These are phyloP conservation scores for Backusella morwellensis DNA, from an alignment of 192 early-diverging fungal genomes.

Conservation along the genomic window DNA sequence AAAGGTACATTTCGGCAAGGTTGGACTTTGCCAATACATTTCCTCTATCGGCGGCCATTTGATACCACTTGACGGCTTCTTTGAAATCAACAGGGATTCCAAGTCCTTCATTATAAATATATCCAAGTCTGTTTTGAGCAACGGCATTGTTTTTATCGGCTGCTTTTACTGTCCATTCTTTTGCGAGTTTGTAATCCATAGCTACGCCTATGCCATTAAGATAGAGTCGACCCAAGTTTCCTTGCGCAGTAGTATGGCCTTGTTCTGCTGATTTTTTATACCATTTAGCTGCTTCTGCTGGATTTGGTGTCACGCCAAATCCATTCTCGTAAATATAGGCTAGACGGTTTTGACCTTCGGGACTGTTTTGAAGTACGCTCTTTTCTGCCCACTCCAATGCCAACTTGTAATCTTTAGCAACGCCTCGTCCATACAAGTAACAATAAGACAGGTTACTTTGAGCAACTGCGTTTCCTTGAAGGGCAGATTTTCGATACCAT, in stretches of 20 bases:
- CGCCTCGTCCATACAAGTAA: neutral
- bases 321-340: slow-evolving; percentile 67
- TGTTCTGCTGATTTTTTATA: slow-evolving; percentile 45
- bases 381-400: neutral
- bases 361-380: neutral
- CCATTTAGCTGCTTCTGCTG: slow-evolving; percentile 48
- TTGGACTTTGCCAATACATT: neutral
- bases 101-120: slow-evolving; percentile 46
- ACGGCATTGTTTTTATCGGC: slow-evolving; percentile 71
- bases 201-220: slow-evolving; percentile 51
- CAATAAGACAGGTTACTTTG: slow-evolving; percentile 35
- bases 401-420: neutral
- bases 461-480: slow-evolving; percentile 52
- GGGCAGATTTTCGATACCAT: neutral
- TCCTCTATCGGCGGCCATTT: neutral
- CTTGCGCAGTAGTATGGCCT: slow-evolving; percentile 53
- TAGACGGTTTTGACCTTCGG: neutral
- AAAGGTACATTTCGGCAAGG: neutral
- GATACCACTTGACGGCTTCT: slow-evolving; percentile 29
- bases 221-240: slow-evolving; percentile 55
- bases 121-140: slow-evolving; percentile 51
- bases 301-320: slow-evolving; percentile 61
- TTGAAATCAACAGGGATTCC: slow-evolving; percentile 23
- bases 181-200: slow-evolving; percentile 53
- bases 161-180: slow-evolving; percentile 61